Percentiles rank a stretch among this genome's conserved stretches.
Conservation (phyloP, 2,329 filamentous ascomycete species). For the Daldinia sp. region DNA sequence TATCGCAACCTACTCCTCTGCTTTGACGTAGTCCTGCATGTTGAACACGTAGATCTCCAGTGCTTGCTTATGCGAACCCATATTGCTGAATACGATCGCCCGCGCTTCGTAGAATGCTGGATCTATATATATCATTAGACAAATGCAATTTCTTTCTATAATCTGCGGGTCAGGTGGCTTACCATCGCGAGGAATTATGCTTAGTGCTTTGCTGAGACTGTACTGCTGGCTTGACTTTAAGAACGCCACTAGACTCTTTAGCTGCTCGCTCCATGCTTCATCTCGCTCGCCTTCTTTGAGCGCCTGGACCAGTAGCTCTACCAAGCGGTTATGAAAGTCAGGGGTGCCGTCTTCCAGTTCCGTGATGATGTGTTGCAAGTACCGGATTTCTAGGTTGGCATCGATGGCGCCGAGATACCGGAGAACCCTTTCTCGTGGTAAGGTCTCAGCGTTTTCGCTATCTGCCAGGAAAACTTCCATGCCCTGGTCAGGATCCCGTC, state of each 20-base stretch:
- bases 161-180: constrained; percentile 49
- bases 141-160: not conserved
- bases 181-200: constrained; percentile 84
- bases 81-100: constrained; percentile 91
- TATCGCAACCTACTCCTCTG: constrained; percentile 79
- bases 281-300: constrained; percentile 55
- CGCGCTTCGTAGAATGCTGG: constrained; percentile 88
- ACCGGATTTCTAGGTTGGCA: constrained; percentile 77
- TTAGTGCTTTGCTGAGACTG: constrained; percentile 81
- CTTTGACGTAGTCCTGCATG: constrained; percentile 85
- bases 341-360: constrained; percentile 87
- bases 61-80: constrained; percentile 95
- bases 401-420: constrained; percentile 80
- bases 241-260: constrained; percentile 78
- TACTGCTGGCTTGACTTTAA: constrained; percentile 83
- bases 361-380: constrained; percentile 90
- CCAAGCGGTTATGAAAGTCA: constrained; percentile 87
- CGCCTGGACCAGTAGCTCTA: constrained; percentile 73
- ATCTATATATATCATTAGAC: constrained; percentile 65
- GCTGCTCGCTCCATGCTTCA: constrained; percentile 67
- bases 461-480: constrained; percentile 96
- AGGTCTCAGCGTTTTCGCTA: constrained; percentile 91
- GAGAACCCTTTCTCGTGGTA: constrained; percentile 82
- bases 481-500: constrained; percentile 76
- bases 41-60: constrained; percentile 98